phyloP scores from a whole-genome alignment of 2,329 filamentous ascomycete species.

The Ophiocordyceps polyrhachis-furcata region DNA sequence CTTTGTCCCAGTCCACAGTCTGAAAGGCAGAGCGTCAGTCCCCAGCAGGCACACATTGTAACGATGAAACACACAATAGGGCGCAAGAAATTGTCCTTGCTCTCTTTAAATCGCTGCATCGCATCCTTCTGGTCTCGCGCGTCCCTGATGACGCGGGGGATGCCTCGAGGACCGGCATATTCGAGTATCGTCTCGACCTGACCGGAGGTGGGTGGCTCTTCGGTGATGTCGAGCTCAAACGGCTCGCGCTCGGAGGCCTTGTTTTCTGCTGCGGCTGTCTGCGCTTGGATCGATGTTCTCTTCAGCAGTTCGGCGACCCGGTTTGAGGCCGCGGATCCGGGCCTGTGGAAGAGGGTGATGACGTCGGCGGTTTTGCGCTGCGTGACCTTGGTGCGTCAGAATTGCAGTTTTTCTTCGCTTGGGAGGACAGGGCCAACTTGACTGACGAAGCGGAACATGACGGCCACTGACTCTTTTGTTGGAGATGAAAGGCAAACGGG shows the following conservation, averaged over 20 bases:
- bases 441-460: slow-evolving; percentile 10
- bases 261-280: slow-evolving; percentile 29
- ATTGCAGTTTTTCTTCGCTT: slow-evolving; percentile 5
- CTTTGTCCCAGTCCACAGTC: slow-evolving; percentile 87
- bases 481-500: background rate
- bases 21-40: slow-evolving; percentile 3
- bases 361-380: slow-evolving; percentile 73
- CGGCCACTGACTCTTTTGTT: background rate
- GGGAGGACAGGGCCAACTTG: background rate
- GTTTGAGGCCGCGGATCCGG: slow-evolving; percentile 51
- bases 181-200: slow-evolving; percentile 72
- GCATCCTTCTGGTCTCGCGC: slow-evolving; percentile 62
- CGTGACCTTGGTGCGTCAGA: slow-evolving; percentile 1
- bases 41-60: background rate
- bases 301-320: slow-evolving; percentile 63
- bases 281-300: slow-evolving; percentile 36
- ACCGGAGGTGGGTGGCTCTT: slow-evolving; percentile 59
- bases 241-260: slow-evolving; percentile 32
- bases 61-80: slow-evolving; percentile 46
- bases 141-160: slow-evolving; percentile 47
- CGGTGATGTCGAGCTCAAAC: slow-evolving; percentile 77
- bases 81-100: slow-evolving; percentile 46
- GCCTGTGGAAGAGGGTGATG: slow-evolving; percentile 89
- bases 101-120: slow-evolving; percentile 57
- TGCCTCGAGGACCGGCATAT: slow-evolving; percentile 50